Evolutionary conservation across 164 flowering plant species (phyloP), one percentile per base, ranked within the genome.

Genomic region (Kalanchoe fedtschenkoi): DNA sequence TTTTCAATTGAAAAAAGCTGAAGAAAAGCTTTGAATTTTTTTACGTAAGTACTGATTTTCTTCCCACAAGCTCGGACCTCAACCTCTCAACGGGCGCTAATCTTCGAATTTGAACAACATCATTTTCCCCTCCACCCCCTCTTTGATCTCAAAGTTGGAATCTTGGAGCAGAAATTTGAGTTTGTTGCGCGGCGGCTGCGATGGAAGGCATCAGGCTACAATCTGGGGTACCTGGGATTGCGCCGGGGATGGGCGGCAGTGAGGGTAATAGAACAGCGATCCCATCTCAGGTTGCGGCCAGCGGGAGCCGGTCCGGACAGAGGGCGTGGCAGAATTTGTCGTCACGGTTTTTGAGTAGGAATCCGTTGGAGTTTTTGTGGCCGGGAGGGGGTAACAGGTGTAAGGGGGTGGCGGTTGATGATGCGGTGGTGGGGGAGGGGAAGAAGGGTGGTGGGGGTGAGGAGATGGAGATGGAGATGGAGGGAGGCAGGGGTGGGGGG

Each of bases 361-460:
- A 47, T 47, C 55, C 55, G 10, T 24, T 47, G 55, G 55, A 47
- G 55, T 47, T 14, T 47, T 47, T 47, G 55, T 47, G 55, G 55
- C 30, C 55, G 13, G 54, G 29, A 19, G 17, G 32, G 11, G 32
- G 32, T 30, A 51, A 51, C 7, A 51, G 56, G 17, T 51, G 56
- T 26, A 51, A 51, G 11, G 56, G 56, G 16, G 15, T 51, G 10
- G 56, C 56, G 11, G 56, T 51, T 51, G 33, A 51, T 51, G 56
- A 51, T 51, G 30, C n/a, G 46, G 6, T 42, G 46, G 17, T 11
- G 46, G 5, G 46, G 46, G 14, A 1, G 51, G n/a, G 21, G 51
- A n/a, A n/a, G n/a, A n/a, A n/a, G 22, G 51, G 6, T 44, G 51
- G 6, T 4, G 51, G 6, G 51, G 51, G 21, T 21, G 24, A 42